Base-by-base conservation (phyloP, 2,329 filamentous ascomycete species). In the Orbilia javanica region DNA sequence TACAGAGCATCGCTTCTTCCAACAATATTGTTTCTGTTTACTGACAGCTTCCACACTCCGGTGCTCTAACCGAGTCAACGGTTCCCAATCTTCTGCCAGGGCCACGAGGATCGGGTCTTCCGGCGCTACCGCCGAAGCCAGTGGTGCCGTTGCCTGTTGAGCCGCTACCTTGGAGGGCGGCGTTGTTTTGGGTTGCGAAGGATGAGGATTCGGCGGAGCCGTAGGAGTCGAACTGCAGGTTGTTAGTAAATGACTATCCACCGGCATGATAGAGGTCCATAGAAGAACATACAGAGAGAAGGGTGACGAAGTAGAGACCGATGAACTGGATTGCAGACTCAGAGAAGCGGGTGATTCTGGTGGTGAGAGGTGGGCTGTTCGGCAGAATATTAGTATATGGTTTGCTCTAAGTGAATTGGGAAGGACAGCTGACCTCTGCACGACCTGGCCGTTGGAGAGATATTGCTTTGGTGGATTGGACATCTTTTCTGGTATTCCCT, bases 141-240 rank as follows among this genome's bases (percentile, higher is more conserved):
- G 20, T 25, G 3, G 20, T 25, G 20, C 46, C 46, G 22, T 10
- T n/a, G 20, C 46, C 10, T 1, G 7, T 13, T 11, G 46, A 29
- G 13, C 53, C 39, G 29, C 20, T 60, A 11, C 73, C 73, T 46
- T 70, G 66, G 25, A 77, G 53, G 6, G 73, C 46, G n/a, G 57
- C 20, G 73, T 77, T 77, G 31, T 77, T 79, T 29, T 73, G 67
- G 52, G 68, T 69, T 34, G 74, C 74, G 68, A 79, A 79, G 18
- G 62, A 68, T 20, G 74, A 79, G 29, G 62, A 31, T 52, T 79
- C 74, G 53, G 74, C 74, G 42, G 74, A 55, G 13, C 50, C 62
- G 52, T 72, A 68, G 20, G 74, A 31, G 64, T 79, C 74, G 68
- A 79, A 73, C 74, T 79, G n/a, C 25, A n/a, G 20, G 34, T 20